Base-by-base conservation (phyloP, 768 basidiomycete genomes). In the Pseudohyphozyma bogoriensis region DNA sequence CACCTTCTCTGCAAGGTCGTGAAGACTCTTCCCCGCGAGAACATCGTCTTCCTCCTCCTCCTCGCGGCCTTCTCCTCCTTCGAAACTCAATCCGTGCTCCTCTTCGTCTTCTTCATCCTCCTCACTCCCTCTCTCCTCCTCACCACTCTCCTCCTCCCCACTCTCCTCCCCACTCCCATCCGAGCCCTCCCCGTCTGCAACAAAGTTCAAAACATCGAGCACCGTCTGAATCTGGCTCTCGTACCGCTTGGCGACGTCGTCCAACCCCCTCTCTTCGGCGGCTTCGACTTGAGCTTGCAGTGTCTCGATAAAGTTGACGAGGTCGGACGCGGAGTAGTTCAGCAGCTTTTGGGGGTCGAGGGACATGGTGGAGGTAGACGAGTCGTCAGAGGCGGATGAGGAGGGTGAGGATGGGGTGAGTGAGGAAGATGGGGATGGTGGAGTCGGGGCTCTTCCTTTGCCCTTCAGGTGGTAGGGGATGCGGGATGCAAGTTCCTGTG, bases 391-490 rank as follows among this genome's bases (percentile, higher is more conserved):
- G 47, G 24, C 12, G 16, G 47, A 29, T 12, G 47, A 49, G 28
- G 47, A 28, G 47, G 8, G 9, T 12, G 28, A 2, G 29, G 28
- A 18, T 3, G 47, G 28, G 5, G 47, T 5, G 26, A 13, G 28
- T 9, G 46, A 16, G 26, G 29, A 7, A 16, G 40, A 7, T 7
- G 40, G 40, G 4, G 40, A 18, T 6, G 40, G 40, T 6, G 40
- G 47, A 20, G 29, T 49, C 13, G 24, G 28, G 13, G 47, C 47
- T 18, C 47, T 26, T 10, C 28, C 28, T 29, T 49, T 49, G 47
- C 47, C 47, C 20, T 49, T 49, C 15, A 49, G 47, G 47, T 49
- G 47, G 47, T 49, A 49, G 29, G 47, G 47, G 26, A 49, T 49
- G 12, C 47, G 47, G 2, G 47, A 29, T 26, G 28, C 47, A 29